These are phyloP conservation scores for Leptodontidium sp. DNA, from an alignment of 2,329 filamentous ascomycete species.

Conservation along the genomic window DNA sequence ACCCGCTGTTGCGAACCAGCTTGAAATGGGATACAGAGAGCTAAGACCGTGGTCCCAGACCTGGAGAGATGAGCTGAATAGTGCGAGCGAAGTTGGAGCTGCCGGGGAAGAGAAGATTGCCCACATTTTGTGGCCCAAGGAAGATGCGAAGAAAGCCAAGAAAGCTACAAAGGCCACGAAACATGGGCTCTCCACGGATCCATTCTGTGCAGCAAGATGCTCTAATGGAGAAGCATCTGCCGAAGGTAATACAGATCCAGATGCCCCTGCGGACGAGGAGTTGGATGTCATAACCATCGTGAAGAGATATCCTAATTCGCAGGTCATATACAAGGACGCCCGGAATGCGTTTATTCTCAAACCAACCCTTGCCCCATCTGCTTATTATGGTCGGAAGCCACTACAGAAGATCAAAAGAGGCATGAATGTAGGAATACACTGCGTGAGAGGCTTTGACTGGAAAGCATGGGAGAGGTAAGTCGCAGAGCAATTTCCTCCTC, in stretches of 20 bases:
- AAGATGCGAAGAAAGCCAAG: constrained; percentile 48
- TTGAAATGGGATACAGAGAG: constrained; percentile 90
- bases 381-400: constrained; percentile 83
- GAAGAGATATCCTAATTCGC: constrained; percentile 74
- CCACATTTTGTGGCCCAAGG: constrained; percentile 78
- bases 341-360: constrained; percentile 85
- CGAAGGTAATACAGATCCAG: constrained; percentile 55
- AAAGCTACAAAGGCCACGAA: constrained; percentile 41
- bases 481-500: background rate
- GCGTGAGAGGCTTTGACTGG: constrained; percentile 89
- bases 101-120: constrained; percentile 91
- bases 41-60: constrained; percentile 89
- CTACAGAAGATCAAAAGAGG: constrained; percentile 83
- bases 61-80: constrained; percentile 90
- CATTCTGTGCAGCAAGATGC: constrained; percentile 67
- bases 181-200: constrained; percentile 51
- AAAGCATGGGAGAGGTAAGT: constrained; percentile 71
- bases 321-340: constrained; percentile 86
- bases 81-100: constrained; percentile 88
- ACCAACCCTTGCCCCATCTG: constrained; percentile 83
- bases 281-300: constrained; percentile 41
- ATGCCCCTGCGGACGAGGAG: constrained; percentile 33
- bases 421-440: constrained; percentile 80
- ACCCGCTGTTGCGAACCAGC: constrained; percentile 83
- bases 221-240: constrained; percentile 66